A percentile compares a stretch with the other conserved stretches of the same genome.
These are phyloP conservation scores for Onygenales sp. DNA, from an alignment of 2,329 filamentous ascomycete genomes.

Conservation along the genomic window DNA sequence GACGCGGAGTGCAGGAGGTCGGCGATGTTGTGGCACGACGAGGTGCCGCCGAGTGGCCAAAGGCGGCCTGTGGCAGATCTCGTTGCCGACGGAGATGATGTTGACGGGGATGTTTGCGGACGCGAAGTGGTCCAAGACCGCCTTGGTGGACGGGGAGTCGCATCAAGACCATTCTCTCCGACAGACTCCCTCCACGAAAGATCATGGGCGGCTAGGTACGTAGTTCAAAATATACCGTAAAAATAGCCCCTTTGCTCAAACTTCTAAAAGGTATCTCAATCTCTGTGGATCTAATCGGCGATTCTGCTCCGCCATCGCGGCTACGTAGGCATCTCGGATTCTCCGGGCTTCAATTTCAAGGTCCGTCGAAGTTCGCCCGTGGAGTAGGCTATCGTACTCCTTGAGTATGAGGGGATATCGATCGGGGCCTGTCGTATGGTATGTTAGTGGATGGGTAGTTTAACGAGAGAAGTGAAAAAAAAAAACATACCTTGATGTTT, in stretches of 20 bases:
- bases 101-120: no score
- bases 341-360: neutral
- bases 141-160: no score
- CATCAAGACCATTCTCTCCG: no score
- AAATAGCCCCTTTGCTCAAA: neutral
- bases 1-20: conserved; percentile 55
- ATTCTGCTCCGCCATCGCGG: conserved; percentile 1
- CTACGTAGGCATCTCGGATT: conserved; percentile 5
- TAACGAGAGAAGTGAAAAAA: no score
- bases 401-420: conserved; percentile 3
- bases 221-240: no score
- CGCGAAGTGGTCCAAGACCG: no score
- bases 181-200: no score
- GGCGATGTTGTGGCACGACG: conserved; percentile 51
- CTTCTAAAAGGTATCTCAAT: conserved; percentile 5
- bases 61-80: conserved; percentile 58
- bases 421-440: neutral
- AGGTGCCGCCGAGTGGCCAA: conserved; percentile 52
- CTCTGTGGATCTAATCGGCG: neutral
- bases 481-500: conserved; percentile 2
- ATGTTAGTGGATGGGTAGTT: neutral
- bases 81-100: conserved; percentile 64
- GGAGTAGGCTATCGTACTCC: neutral
- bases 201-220: no score
- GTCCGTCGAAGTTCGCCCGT: conserved; percentile 3